Conservation (phyloP, 2,329 filamentous ascomycete species). For the Fusarium stilboides region DNA sequence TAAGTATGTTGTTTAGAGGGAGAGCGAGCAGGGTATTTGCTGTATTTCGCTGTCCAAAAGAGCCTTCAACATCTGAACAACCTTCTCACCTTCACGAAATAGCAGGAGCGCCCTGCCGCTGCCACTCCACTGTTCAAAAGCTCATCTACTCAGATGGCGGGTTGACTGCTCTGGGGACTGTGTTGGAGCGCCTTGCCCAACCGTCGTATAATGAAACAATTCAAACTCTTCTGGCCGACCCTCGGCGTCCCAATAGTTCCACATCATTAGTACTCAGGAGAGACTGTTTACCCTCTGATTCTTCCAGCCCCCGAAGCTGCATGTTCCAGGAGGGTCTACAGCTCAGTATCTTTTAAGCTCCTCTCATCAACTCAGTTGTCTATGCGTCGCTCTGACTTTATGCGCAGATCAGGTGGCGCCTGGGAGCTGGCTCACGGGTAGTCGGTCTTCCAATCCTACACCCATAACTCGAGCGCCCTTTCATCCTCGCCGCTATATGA, state of each 20-base stretch:
- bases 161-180: constrained; percentile 13
- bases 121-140: constrained; percentile 5
- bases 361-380: too few relatives aligned
- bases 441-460: constrained; percentile 42
- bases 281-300: too few relatives aligned
- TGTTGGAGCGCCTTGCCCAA: constrained; percentile 15
- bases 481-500: constrained; percentile 39
- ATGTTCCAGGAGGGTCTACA: constrained; percentile 6
- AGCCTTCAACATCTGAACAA: neutral
- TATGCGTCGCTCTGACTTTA: neutral
- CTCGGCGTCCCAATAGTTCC: too few relatives aligned
- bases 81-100: constrained; percentile 26
- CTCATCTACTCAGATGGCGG: constrained; percentile 36
- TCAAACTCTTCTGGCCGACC: too few relatives aligned
- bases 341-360: constrained; percentile 3
- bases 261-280: too few relatives aligned
- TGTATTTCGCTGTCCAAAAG: too few relatives aligned
- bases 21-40: too few relatives aligned
- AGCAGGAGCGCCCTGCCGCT: constrained; percentile 9
- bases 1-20: too few relatives aligned
- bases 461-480: constrained; percentile 25
- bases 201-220: too few relatives aligned
- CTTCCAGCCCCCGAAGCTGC: neutral
- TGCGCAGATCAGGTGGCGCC: constrained; percentile 1
- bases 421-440: constrained; percentile 1